Percentiles rank a stretch among this genome's conserved stretches.
phyloP scores from a whole-genome alignment of 2,329 filamentous ascomycete species.

The Arthrobotrys conoides region DNA sequence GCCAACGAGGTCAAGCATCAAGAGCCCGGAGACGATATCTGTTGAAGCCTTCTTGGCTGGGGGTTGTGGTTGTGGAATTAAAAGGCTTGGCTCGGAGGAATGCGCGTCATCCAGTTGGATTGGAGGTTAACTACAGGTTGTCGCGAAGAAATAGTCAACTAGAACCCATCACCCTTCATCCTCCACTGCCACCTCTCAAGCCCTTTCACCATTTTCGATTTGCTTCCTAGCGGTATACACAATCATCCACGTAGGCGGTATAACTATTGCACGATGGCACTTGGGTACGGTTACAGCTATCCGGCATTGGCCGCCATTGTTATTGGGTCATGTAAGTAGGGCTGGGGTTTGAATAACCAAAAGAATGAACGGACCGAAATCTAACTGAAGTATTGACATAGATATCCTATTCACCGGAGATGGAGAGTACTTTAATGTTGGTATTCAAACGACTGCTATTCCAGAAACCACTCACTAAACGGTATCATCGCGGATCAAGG shows the following conservation, averaged over 20 bases:
- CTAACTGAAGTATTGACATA: conserved; percentile 67
- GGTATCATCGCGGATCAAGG: conserved; percentile 69
- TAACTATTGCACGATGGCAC: conserved; percentile 74
- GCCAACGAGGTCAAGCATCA: conserved; percentile 48
- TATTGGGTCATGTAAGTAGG: conserved; percentile 81
- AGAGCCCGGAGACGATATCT: background rate
- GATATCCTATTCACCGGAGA: conserved; percentile 99
- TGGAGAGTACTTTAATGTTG: conserved; percentile 94
- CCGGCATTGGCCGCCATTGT: conserved; percentile 77
- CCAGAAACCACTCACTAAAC: conserved; percentile 19
- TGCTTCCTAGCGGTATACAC: background rate
- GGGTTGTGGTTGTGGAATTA: background rate
- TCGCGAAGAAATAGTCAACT: conserved; percentile 25
- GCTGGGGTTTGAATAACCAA: background rate
- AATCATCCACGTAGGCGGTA: background rate
- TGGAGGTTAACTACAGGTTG: conserved; percentile 17
- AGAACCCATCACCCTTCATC: background rate
- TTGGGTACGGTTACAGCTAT: conserved; percentile 77
- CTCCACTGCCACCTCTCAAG: background rate
- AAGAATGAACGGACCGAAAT: conserved; percentile 62
- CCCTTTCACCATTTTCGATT: conserved; percentile 4
- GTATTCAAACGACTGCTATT: conserved; percentile 63
- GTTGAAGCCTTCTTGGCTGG: conserved; percentile 3
- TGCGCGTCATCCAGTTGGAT: conserved; percentile 52
- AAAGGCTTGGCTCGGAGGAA: conserved; percentile 46